These are phyloP conservation scores for Linnemannia elongata DNA, from an alignment of 192 early-diverging fungal genomes.

Conservation along the genomic window DNA sequence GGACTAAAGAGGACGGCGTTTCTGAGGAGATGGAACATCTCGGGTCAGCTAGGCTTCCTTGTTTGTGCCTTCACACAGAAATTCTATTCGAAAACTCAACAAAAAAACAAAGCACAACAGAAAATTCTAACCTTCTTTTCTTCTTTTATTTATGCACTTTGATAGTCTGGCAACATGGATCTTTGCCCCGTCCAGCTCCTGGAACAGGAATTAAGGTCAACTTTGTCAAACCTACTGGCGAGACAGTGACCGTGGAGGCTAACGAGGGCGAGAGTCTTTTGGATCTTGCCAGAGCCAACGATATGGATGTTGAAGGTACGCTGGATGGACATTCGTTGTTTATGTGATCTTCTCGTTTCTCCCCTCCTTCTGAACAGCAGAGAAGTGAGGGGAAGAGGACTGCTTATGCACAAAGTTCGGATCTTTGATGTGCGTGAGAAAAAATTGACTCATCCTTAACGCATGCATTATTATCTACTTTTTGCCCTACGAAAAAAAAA, in stretches of 20 bases:
- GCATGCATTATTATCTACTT: neutral
- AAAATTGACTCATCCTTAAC: neutral
- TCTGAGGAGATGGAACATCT: neutral
- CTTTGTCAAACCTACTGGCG: constrained; percentile 89
- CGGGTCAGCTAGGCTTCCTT: neutral
- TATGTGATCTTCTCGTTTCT: neutral
- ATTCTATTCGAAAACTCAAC: neutral
- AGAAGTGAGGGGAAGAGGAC: neutral
- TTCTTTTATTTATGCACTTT: neutral
- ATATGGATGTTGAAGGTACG: constrained; percentile 94
- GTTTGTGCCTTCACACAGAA: neutral
- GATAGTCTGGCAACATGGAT: constrained; percentile 42
- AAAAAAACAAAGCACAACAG: neutral
- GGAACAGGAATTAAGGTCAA: constrained; percentile 73
- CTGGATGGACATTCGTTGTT: neutral
- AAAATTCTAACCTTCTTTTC: constrained; percentile 6
- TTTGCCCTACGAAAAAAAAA: neutral
- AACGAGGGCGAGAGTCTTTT: constrained; percentile 90
- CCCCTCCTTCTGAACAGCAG: neutral
- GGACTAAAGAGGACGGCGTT: neutral
- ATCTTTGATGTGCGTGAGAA: constrained; percentile 1
- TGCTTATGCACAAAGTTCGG: neutral
- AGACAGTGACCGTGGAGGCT: constrained; percentile 79
- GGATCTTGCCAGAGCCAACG: constrained; percentile 91
- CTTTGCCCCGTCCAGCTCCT: constrained; percentile 47